Evolutionary conservation across 1,284 basidiomycete species (phyloP), one percentile per base, ranked within the genome.

Genomic region (Boletus albobrunnescens): DNA sequence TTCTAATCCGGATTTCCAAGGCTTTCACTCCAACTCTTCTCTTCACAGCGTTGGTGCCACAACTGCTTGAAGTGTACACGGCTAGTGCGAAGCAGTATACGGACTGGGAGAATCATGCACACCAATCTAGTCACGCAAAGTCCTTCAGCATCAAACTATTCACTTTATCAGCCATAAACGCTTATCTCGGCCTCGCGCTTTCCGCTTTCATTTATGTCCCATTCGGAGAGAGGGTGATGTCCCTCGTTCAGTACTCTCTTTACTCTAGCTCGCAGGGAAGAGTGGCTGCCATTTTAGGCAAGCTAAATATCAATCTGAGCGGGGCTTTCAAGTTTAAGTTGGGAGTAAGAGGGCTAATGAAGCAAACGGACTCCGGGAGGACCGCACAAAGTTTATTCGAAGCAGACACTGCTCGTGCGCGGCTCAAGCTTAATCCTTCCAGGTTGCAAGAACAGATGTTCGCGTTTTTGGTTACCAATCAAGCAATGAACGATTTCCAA

Each of bases 91-190:
- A 71, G 26, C 69, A 74, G 8, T 76, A 97, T 44, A 95, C 94
- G 1, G 69, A 78, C 41, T 96, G 91, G 90, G 95, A 99, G 70
- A 92, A 94, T 61, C 92, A 96, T 63, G 75, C 79, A 3, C 90
- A 91, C 54, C 77, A 87, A 55, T 86, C 84, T 2, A 78, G 81
- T 2, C 82, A 92, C 63, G 79, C 83, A 51, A 79, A 82, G 13
- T 91, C 88, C 7, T 75, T 97, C 27, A 95, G 94, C 6, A 74
- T 90, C 62, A 99, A 99, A 70, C 87, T 91, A 1, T 99, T 99
- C 67, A 82, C 87, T 1, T 77, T 97, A 53, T 88, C 87, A 37
- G 84, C 87, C 3, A 81, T 97, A 59, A 92, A 94, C 19, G 87
- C 94, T 0, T 98, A 94, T 65, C 82, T 91, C 36, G 87, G 87